phyloP scores from a whole-genome alignment of 495 filamentous ascomycete genomes.

The Penicillium taxi region DNA sequence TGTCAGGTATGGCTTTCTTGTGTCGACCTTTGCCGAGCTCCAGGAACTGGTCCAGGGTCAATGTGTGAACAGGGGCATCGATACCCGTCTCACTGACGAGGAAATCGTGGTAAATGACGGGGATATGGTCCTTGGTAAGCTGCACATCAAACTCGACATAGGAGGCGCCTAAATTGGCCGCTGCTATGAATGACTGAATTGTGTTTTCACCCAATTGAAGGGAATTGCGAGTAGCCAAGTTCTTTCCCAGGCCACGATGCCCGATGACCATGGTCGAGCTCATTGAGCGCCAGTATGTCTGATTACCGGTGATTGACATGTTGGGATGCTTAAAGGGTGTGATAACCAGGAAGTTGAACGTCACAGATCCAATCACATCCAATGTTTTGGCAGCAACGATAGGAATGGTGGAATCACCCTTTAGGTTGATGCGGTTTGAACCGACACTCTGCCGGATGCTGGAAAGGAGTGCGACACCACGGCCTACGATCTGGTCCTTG shows the following conservation, averaged over 20 bases:
- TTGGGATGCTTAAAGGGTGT: slow-evolving; percentile 91
- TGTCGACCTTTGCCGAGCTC: slow-evolving; percentile 56
- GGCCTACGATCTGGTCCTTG: slow-evolving; percentile 78
- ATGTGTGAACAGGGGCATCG: slow-evolving; percentile 90
- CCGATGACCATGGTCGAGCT: slow-evolving; percentile 84
- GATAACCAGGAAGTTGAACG: slow-evolving; percentile 94
- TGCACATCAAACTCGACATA: slow-evolving; percentile 97
- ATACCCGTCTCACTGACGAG: slow-evolving; percentile 97
- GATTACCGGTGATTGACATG: slow-evolving; percentile 78
- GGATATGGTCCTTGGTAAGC: slow-evolving; percentile 95
- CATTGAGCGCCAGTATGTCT: slow-evolving; percentile 93
- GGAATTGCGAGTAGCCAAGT: slow-evolving; percentile 68
- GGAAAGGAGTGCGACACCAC: slow-evolving; percentile 81
- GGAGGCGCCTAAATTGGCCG: slow-evolving; percentile 83
- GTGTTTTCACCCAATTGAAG: slow-evolving; percentile 96
- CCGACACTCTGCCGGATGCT: slow-evolving; percentile 77
- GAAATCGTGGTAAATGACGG: slow-evolving; percentile 99
- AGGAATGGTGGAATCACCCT: slow-evolving; percentile 88
- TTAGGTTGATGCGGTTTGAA: slow-evolving; percentile 70
- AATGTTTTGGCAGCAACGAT: slow-evolving; percentile 74
- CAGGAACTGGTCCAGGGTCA: slow-evolving; percentile 89
- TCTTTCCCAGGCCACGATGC: slow-evolving; percentile 89
- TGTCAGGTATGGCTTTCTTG: slow-evolving; percentile 9
- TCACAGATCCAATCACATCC: slow-evolving; percentile 87
- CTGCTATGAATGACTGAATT: slow-evolving; percentile 87